Evolutionary conservation across 73 alveolate species (phyloP), one percentile per base, ranked within the genome.

Genomic region (Uronychia setigera): DNA sequence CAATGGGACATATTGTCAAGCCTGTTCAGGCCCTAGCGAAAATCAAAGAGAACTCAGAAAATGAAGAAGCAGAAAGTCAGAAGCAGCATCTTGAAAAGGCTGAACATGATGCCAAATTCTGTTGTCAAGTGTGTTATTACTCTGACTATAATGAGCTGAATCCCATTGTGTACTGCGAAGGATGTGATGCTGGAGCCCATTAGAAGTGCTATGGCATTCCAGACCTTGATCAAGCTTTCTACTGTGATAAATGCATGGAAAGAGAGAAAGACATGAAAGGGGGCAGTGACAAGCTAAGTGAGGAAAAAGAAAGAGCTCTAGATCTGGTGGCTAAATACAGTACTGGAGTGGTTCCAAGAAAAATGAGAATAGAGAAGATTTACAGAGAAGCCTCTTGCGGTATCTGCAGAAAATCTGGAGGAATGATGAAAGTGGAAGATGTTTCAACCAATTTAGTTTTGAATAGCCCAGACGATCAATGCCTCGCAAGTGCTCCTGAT

Each of bases 151-250:
- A 82, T 26, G 60, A 82, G 32, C 33, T 60, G 32, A 83, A 83
- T 76, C 78, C 80, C 25, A 32, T 83, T 14, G 90, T 83, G 1
- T 83, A 83, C 35, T 83, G 90, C 76, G 90, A 83, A 5, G 32
- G 59, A 0, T 83, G 90, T 30, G 90, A 83, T 35, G 78, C 79
- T 1, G 85, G 85, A 1, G 90, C 32, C 28, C 90, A 83, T 83
- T 76, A 83, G 60, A 75, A 79, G 35, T 83, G 90, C 90, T 83
- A 83, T 31, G 90, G 90, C 1, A 83, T 83, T 76, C 78, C 33
- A n/a, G 90, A 83, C 35, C 59, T 83, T 1, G 90, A 76, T 27
- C 77, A 74, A 34, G 78, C 85, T 29, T 83, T 83, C 35, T 35
- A 58, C 32, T 83, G 90, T 76, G 90, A 83, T 35, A 74, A 29